Conservation (phyloP, 2,329 filamentous ascomycete species). For the Pseudogymnoascus sp. region DNA sequence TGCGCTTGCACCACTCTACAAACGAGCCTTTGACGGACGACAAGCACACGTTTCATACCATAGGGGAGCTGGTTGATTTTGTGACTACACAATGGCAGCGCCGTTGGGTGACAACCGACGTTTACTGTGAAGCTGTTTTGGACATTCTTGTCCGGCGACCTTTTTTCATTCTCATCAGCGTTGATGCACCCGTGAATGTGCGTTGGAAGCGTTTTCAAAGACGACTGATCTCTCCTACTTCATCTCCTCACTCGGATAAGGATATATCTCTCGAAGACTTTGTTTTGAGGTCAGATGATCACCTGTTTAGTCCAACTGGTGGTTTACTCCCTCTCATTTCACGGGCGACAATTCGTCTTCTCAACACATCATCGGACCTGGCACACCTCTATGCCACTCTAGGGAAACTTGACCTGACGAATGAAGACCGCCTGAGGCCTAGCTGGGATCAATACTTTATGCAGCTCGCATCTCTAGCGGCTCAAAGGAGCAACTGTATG, state of each 20-base stretch:
- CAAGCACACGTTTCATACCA: slow-evolving; percentile 45
- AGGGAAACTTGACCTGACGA: slow-evolving; percentile 64
- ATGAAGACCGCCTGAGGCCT: slow-evolving; percentile 72
- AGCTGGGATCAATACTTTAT: slow-evolving; percentile 98
- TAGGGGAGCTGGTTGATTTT: slow-evolving; percentile 68
- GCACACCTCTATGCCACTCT: slow-evolving; percentile 65
- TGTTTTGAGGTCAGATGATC: slow-evolving; percentile 53
- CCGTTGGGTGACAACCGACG: slow-evolving; percentile 78
- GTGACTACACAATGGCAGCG: slow-evolving; percentile 78
- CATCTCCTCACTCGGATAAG: slow-evolving; percentile 19
- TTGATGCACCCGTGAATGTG: slow-evolving; percentile 79
- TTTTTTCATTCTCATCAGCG: slow-evolving; percentile 86
- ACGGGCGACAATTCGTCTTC: slow-evolving; percentile 71
- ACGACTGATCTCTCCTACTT: slow-evolving; percentile 28
- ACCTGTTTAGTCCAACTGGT: slow-evolving; percentile 59
- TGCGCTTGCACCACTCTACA: slow-evolving; percentile 44
- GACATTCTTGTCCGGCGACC: slow-evolving; percentile 71
- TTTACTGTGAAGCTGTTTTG: slow-evolving; percentile 63
- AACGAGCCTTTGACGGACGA: background rate
- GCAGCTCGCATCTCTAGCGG: slow-evolving; percentile 85
- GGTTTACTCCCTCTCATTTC: slow-evolving; percentile 72
- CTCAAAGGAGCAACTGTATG: slow-evolving; percentile 94
- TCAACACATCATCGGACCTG: slow-evolving; percentile 73
- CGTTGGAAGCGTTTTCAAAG: slow-evolving; percentile 72
- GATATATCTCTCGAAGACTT: slow-evolving; percentile 44